Base-by-base conservation (phyloP, 176 grass and related monocot genomes). In the Musa schizocarpa region DNA sequence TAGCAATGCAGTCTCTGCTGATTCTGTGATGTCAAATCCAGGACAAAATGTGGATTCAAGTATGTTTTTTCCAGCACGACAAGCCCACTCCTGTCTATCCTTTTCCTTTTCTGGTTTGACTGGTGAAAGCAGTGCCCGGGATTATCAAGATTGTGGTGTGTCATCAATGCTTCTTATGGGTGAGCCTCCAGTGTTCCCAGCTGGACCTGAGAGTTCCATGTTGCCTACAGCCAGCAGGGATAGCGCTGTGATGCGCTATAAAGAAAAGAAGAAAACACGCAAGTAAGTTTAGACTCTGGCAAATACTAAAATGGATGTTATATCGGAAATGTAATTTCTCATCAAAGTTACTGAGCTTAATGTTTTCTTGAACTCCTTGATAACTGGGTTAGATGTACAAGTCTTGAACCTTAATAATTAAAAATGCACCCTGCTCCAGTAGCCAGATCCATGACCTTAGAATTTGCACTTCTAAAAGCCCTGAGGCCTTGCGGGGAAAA, bases 241-340 rank as follows among this genome's bases (percentile, higher is more conserved):
- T 71, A 87, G 71, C 59, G 96, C 96, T 51, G 81, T 99, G 70
- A 92, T 81, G 79, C 85, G 96, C 2, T 99, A 99, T 81, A 99
- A 99, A 83, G 96, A 99, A 77, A 99, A 99, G 81, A 99, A 99
- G 83, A 89, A 85, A 85, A 79, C 84, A 83, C 85, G 96, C 85
- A 99, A 92, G 96, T 99, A 87, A 92, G 96, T 76, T 5, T 50
- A 72, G 13, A 56, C 23, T 12, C 20, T 64, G 24, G 19, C 16
- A 50, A 50, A 8, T 50, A 13, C 17, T 17, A 10, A 48, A 63
- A 8, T 22, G 63, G 10, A 26, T 10, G 0, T 25, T 65, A n/a
- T 61, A 20, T 65, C 2, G 27, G 24, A 43, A 43, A 43, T 25
- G 22, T 27, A 65, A 43, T 43, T 43, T 65, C 9, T 29, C 21